phyloP scores from a whole-genome alignment of 208 protist species.

The Naegleria gruberi region DNA sequence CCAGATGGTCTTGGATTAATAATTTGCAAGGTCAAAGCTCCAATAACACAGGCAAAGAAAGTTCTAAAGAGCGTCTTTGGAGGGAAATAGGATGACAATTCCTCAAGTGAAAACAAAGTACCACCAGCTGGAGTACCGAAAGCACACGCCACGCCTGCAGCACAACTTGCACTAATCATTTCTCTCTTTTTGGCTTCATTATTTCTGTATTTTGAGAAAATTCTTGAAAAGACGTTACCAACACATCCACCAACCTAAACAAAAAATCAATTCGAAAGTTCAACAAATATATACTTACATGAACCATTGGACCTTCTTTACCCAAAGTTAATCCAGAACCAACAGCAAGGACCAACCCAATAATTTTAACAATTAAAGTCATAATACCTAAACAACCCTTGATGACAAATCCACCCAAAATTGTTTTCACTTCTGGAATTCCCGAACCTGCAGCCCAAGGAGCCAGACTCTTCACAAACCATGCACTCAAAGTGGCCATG shows the following conservation, averaged over 20 bases:
- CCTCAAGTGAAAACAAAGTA: constrained; percentile 88
- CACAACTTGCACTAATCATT: constrained; percentile 82
- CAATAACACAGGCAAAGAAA: constrained; percentile 79
- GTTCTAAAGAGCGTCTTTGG: constrained; percentile 75
- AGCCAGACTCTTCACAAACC: constrained; percentile 27
- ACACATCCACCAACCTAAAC: background rate
- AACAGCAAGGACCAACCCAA: constrained; percentile 76
- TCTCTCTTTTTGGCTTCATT: constrained; percentile 71
- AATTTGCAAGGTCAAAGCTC: constrained; percentile 33
- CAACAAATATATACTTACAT: background rate
- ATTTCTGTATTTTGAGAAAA: constrained; percentile 70
- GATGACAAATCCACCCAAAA: constrained; percentile 63
- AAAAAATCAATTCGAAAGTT: no score
- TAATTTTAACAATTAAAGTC: constrained; percentile 67
- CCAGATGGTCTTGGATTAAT: background rate
- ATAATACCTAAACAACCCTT: constrained; percentile 31
- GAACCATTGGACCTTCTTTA: background rate
- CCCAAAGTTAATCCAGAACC: constrained; percentile 53
- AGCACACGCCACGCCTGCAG: constrained; percentile 83
- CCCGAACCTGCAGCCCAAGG: constrained; percentile 60
- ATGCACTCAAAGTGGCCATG: background rate
- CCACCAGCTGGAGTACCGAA: constrained; percentile 89
- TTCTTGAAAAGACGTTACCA: constrained; percentile 45
- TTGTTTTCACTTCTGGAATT: constrained; percentile 70
- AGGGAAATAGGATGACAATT: constrained; percentile 80